Evolutionary conservation across 75 land plant species (phyloP).

Genomic region (Azolla pinnata): DNA sequence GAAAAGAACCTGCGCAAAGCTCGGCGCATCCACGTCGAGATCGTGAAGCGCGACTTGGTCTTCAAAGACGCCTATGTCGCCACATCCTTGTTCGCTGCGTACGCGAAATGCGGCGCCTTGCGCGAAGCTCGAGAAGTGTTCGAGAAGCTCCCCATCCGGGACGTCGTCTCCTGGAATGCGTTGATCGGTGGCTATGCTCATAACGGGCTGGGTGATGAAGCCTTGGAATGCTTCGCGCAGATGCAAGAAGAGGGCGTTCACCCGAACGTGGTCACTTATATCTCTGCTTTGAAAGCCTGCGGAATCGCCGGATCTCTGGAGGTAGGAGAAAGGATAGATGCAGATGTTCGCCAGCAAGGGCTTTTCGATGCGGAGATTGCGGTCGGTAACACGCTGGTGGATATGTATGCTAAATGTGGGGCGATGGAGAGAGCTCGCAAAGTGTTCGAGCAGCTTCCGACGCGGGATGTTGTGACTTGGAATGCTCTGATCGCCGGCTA

Average conservation of each 20-base stretch:
- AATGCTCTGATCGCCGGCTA: conserved; percentile 13
- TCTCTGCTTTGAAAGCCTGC: conserved; percentile 32
- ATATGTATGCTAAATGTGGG: conserved; percentile 76
- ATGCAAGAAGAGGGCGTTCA: conserved; percentile 7
- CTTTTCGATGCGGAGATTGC: conserved; percentile 24
- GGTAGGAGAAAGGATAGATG: conserved; percentile 34
- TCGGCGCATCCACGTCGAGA: too few relatives aligned
- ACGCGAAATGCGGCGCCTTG: conserved; percentile 12
- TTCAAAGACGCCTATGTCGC: conserved; percentile 4
- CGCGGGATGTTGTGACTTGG: conserved; percentile 13
- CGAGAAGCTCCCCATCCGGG: conserved; percentile 9
- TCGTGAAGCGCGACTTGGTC: too few relatives aligned
- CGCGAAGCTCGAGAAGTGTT: conserved; percentile 3
- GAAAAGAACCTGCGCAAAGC: too few relatives aligned
- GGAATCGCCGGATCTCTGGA: conserved; percentile 32
- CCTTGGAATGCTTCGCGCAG: conserved; percentile 23
- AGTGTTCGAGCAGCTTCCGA: conserved; percentile 30
- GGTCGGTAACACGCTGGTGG: conserved; percentile 54
- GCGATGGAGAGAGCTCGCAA: conserved; percentile 42
- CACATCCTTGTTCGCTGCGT: conserved; percentile 11
- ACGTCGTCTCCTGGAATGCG: conserved; percentile 23
- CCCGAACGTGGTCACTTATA: conserved; percentile 22
- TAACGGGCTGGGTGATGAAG: conserved; percentile 28
- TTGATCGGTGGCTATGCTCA: conserved; percentile 51
- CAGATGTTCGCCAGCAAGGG: conserved; percentile 26